A percentile compares a stretch with the other conserved stretches of the same genome.
Evolutionary conservation across 192 early-diverging fungal species (phyloP).

Genomic region (Phlyctochytrium bullatum): DNA sequence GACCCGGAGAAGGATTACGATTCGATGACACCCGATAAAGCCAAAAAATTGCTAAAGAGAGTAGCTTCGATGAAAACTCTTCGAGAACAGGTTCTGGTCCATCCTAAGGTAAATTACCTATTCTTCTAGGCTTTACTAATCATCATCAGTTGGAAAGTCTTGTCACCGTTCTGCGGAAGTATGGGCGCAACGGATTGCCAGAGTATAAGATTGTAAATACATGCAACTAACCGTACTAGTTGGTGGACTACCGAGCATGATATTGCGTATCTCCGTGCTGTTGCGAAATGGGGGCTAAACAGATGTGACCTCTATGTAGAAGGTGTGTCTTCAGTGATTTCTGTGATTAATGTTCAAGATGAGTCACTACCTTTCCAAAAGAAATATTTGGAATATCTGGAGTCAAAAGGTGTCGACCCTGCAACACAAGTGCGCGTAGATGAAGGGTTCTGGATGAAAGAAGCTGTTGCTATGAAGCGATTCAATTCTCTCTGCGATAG

Average conservation of each 20-base stretch:
- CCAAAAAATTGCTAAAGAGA: slow-evolving; percentile 66
- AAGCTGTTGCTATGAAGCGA: slow-evolving; percentile 42
- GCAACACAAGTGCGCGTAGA: slow-evolving; percentile 35
- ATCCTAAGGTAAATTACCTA: slow-evolving; percentile 36
- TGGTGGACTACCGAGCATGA: slow-evolving; percentile 80
- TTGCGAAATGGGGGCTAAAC: slow-evolving; percentile 68
- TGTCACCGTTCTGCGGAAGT: slow-evolving; percentile 28
- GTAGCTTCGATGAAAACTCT: slow-evolving; percentile 68
- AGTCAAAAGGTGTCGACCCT: slow-evolving; percentile 24
- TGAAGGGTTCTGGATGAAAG: slow-evolving; percentile 54
- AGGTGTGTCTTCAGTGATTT: slow-evolving; percentile 35
- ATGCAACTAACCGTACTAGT: slow-evolving; percentile 20
- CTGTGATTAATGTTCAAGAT: slow-evolving; percentile 24
- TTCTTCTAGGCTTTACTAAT: neutral
- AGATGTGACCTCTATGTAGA: slow-evolving; percentile 66
- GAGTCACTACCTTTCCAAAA: slow-evolving; percentile 37
- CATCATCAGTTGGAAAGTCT: slow-evolving; percentile 32
- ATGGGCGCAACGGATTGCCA: slow-evolving; percentile 42
- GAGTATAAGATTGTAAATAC: slow-evolving; percentile 2
- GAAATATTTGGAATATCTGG: slow-evolving; percentile 43
- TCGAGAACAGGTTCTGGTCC: slow-evolving; percentile 57
- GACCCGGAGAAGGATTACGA: slow-evolving; percentile 24
- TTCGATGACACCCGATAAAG: slow-evolving; percentile 62
- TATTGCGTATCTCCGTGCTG: slow-evolving; percentile 60
- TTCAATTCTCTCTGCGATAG: slow-evolving; percentile 45